Percentiles rank a stretch among this genome's conserved stretches.
Conservation (phyloP, 1,284 basidiomycete species). For the Irpex rosettiformis region DNA sequence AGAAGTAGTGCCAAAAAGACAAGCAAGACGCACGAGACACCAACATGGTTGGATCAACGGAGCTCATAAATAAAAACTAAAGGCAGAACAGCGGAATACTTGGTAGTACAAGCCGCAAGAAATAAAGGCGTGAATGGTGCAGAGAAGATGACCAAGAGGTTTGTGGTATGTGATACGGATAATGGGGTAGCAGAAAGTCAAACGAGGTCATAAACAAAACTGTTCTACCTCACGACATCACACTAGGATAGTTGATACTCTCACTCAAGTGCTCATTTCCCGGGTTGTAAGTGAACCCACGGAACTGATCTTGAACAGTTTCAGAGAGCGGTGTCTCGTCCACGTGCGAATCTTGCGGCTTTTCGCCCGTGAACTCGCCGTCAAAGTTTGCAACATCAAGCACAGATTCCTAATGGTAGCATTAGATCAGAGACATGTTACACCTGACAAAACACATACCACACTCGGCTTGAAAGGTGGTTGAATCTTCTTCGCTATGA, state of each 20-base stretch:
- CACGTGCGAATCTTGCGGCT: constrained; percentile 91
- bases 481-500: constrained; percentile 94
- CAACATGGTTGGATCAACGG: too few relatives aligned
- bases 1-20: too few relatives aligned
- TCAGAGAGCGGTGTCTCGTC: constrained; percentile 89
- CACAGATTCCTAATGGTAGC: constrained; percentile 59
- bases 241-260: constrained; percentile 58
- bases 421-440: constrained; percentile 15
- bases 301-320: constrained; percentile 94
- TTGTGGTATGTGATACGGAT: neutral
- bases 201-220: neutral
- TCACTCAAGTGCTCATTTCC: constrained; percentile 78
- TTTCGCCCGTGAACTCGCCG: constrained; percentile 91
- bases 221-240: constrained; percentile 28
- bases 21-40: too few relatives aligned
- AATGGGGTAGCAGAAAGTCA: neutral
- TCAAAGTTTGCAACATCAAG: constrained; percentile 91
- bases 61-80: neutral
- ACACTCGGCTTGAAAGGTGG: constrained; percentile 99
- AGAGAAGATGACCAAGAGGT: neutral
- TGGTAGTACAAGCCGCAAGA: neutral
- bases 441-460: constrained; percentile 39
- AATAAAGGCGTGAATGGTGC: neutral
- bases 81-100: neutral
- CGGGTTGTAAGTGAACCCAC: constrained; percentile 82